A percentile compares a stretch with the other conserved stretches of the same genome.
Evolutionary conservation across 2,329 filamentous ascomycete species (phyloP).

Genomic region (Magnaporthiopsis incrustans): DNA sequence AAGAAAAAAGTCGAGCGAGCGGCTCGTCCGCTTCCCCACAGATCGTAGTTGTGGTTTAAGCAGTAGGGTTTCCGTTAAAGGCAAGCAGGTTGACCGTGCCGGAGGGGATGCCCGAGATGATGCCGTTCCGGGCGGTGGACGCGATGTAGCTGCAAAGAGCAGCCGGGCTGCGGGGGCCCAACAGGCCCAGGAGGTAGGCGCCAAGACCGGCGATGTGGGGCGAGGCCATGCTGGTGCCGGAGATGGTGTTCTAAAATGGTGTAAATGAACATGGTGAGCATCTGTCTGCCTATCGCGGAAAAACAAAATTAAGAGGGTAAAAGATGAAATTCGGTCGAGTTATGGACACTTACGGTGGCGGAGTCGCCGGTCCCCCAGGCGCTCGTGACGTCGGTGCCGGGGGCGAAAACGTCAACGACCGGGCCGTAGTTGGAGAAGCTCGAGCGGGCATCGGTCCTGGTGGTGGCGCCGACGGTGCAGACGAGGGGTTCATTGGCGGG

Average conservation of each 20-base stretch:
- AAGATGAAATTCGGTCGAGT: neutral
- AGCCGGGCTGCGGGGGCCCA: conserved; percentile 30
- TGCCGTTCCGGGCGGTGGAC: conserved; percentile 30
- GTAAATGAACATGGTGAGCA: no score
- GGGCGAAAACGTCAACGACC: conserved; percentile 42
- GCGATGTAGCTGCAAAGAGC: conserved; percentile 40
- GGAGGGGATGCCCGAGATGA: conserved; percentile 30
- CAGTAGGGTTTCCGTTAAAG: conserved; percentile 37
- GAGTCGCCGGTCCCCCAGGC: conserved; percentile 34
- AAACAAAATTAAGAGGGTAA: neutral
- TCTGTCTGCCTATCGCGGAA: neutral
- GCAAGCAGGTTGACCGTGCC: conserved; percentile 44
- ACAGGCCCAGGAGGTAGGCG: conserved; percentile 35
- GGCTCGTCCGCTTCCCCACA: neutral
- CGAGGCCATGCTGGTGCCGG: conserved; percentile 35
- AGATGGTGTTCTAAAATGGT: conserved; percentile 27
- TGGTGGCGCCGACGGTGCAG: conserved; percentile 46
- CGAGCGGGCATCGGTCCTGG: conserved; percentile 29
- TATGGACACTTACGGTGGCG: conserved; percentile 16
- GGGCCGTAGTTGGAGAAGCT: conserved; percentile 45
- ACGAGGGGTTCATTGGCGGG: conserved; percentile 38
- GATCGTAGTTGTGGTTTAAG: neutral
- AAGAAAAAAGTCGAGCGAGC: neutral
- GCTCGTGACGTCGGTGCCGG: conserved; percentile 37
- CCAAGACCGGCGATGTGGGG: conserved; percentile 27